A percentile compares a stretch with the other conserved stretches of the same genome.
Evolutionary conservation across 768 basidiomycete genomes (phyloP).

Genomic region (Psilocybe tampanensis): DNA sequence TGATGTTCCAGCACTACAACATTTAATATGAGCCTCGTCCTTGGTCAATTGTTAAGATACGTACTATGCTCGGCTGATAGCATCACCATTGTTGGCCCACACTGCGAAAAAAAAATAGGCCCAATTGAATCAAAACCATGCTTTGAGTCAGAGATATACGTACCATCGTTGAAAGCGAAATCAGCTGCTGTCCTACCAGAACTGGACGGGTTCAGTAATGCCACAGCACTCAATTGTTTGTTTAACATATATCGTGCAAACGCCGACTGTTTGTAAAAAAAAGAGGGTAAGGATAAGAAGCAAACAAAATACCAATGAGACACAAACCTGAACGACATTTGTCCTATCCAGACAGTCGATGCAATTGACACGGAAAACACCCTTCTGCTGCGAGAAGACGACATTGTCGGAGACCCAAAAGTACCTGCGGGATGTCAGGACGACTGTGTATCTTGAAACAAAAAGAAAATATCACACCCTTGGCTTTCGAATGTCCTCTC

Average conservation of each 20-base stretch:
- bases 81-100: slow-evolving; percentile 99
- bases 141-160: background rate
- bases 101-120: slow-evolving; percentile 44
- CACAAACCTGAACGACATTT: slow-evolving; percentile 84
- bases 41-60: slow-evolving; percentile 27
- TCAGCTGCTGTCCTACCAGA: slow-evolving; percentile 67
- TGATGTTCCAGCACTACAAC: slow-evolving; percentile 84
- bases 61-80: slow-evolving; percentile 86
- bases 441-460: slow-evolving; percentile 1
- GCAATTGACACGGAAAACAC: slow-evolving; percentile 90
- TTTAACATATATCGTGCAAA: slow-evolving; percentile 85
- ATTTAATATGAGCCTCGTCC: background rate
- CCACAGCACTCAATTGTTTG: slow-evolving; percentile 73
- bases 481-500: slow-evolving; percentile 77
- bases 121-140: background rate
- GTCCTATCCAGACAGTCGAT: slow-evolving; percentile 96
- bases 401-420: slow-evolving; percentile 78
- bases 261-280: slow-evolving; percentile 64
- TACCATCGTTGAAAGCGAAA: slow-evolving; percentile 79
- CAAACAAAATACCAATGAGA: background rate
- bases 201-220: slow-evolving; percentile 54
- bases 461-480: slow-evolving; percentile 50
- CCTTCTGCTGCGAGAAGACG: slow-evolving; percentile 79
- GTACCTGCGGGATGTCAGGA: slow-evolving; percentile 47
- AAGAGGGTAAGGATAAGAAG: too few species aligned